These are phyloP conservation scores for Xerocomus tenax DNA, from an alignment of 1,284 basidiomycete genomes.

Conservation along the genomic window DNA sequence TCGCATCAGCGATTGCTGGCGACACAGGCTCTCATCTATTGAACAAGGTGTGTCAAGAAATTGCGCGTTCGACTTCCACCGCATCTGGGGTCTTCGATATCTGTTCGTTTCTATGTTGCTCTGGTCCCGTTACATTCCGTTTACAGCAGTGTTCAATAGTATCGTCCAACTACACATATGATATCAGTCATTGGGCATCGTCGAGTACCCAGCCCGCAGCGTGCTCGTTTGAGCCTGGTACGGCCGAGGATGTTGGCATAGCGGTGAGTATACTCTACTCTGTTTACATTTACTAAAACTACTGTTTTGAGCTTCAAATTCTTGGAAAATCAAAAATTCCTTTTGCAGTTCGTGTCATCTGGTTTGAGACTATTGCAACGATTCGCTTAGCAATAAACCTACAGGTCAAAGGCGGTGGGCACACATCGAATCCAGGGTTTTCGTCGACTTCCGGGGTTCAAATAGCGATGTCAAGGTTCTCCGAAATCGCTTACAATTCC, in stretches of 20 bases:
- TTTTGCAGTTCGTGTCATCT: constrained; percentile 3
- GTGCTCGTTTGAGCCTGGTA: constrained; percentile 9
- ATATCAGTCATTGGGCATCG: constrained; percentile 6
- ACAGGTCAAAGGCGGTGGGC: constrained; percentile 42
- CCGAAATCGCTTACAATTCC: constrained; percentile 9
- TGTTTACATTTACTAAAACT: neutral
- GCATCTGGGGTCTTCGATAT: neutral
- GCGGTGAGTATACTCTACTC: neutral
- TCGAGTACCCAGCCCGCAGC: constrained; percentile 1
- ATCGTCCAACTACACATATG: neutral
- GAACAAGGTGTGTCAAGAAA: neutral
- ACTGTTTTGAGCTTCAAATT: constrained; percentile 3
- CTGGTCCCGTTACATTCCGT: neutral
- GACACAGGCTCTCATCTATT: neutral
- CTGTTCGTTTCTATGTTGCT: neutral
- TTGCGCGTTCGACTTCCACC: neutral
- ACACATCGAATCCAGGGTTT: constrained; percentile 9
- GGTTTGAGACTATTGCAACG: neutral
- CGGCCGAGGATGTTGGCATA: constrained; percentile 1
- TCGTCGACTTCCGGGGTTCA: constrained; percentile 30
- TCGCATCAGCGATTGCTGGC: neutral
- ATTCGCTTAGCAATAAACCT: neutral
- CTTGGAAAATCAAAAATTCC: neutral
- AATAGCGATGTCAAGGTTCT: constrained; percentile 7
- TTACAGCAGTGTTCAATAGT: neutral